Base-by-base conservation (phyloP, 2,329 filamentous ascomycete genomes). In the Paecilomyces sp. region DNA sequence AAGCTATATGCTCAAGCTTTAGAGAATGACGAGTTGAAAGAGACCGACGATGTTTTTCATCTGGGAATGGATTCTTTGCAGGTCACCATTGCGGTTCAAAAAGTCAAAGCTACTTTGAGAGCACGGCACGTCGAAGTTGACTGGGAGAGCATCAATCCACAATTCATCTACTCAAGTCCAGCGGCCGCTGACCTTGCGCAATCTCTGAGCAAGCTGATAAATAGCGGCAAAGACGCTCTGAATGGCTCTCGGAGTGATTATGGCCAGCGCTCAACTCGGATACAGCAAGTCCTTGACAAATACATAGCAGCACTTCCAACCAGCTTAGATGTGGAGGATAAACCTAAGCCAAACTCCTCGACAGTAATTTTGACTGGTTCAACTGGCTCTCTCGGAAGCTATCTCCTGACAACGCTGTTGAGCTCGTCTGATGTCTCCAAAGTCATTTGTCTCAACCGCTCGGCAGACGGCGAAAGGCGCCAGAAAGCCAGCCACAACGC, bases 401-500 rank as follows among this genome's bases (percentile, higher is more conserved):
- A 82, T 64, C 68, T 83, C 47, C 71, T 83, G 22, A 50, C 2
- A 69, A 79, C 56, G 53, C 67, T 15, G 68, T 80, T 24, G 63
- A 74, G 1, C 60, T 58, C 11, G 68, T 69, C 74, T 0, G 59
- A 62, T 3, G 73, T 82, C 12, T 67, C 69, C 34, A 78, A 76
- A 61, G 66, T 83, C 25, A 72, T 80, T 56, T 82, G 80, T 58
- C 71, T 83, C 13, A 83, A 83, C 66, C 74, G 81, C n/a, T 70
- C 72, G 13, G 68, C 70, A 2, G 77, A 82, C 31, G 77, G 76
- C 0, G 74, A 72, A 25, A 66, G 64, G 6, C 75, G 78, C 0
- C 81, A 84, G 62, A 66, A 65, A 2, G 62, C 66, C n/a, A 64
- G 66, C 24, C 74, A 71, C 60, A 63, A 65, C 1, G 70, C 72